Evolutionary conservation across 495 filamentous ascomycete genomes (phyloP).

Genomic region (Penicillium salamii): DNA sequence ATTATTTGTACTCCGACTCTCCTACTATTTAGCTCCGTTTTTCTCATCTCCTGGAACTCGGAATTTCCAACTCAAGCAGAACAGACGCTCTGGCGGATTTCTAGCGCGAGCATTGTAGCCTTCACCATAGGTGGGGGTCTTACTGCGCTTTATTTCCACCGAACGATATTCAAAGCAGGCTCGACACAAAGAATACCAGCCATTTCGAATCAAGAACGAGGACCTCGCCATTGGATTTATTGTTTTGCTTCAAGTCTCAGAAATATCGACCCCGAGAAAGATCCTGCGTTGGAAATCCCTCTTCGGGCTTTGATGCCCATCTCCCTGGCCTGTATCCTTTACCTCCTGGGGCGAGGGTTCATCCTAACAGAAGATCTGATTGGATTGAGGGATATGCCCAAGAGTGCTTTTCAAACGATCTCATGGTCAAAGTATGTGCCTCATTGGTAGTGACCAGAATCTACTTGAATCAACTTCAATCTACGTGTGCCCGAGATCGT

Average conservation of each 20-base stretch:
- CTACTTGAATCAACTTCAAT: too few relatives aligned
- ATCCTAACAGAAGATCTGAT: slow-evolving; percentile 38
- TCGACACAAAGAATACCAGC: not conserved
- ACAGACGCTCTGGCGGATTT: slow-evolving; percentile 25
- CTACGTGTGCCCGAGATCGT: too few relatives aligned
- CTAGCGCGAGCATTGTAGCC: slow-evolving; percentile 10
- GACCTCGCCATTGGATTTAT: not conserved
- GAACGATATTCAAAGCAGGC: not conserved
- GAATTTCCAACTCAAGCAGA: slow-evolving; percentile 23
- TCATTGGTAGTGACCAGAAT: slow-evolving; percentile 17
- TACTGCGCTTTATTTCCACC: not conserved
- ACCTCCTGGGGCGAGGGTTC: slow-evolving; percentile 18
- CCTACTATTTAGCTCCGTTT: slow-evolving; percentile 21
- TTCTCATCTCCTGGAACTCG: slow-evolving; percentile 29
- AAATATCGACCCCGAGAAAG: slow-evolving; percentile 16
- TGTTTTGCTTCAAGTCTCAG: slow-evolving; percentile 9
- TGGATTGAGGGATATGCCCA: slow-evolving; percentile 25
- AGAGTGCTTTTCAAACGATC: slow-evolving; percentile 25
- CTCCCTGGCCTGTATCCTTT: slow-evolving; percentile 14
- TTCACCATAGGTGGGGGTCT: slow-evolving; percentile 11
- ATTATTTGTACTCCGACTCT: slow-evolving; percentile 10
- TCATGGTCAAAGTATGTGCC: slow-evolving; percentile 23
- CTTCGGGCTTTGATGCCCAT: slow-evolving; percentile 13
- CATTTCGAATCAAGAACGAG: not conserved
- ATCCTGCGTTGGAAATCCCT: slow-evolving; percentile 13